Conservation (phyloP, 2,329 filamentous ascomycete genomes). For the Xylariaceae sp. region DNA sequence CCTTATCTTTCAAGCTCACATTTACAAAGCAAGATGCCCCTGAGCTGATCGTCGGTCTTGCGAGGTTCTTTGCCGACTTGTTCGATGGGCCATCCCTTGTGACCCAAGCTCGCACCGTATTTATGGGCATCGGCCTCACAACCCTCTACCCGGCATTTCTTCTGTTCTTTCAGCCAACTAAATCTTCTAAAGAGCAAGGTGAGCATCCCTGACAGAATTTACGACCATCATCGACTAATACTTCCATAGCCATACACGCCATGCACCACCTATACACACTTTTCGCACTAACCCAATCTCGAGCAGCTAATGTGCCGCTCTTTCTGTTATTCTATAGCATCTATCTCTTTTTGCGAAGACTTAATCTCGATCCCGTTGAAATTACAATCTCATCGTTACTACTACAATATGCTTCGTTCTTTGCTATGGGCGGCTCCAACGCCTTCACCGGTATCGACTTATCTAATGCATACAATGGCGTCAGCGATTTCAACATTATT, state of each 20-base stretch:
- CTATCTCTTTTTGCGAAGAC: conserved; percentile 54
- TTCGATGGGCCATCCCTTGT: conserved; percentile 54
- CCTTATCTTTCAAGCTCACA: conserved; percentile 84
- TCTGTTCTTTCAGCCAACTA: conserved; percentile 38
- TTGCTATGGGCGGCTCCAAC: conserved; percentile 88
- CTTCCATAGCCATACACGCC: conserved; percentile 46
- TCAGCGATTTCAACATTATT: conserved; percentile 79
- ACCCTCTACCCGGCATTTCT: conserved; percentile 48
- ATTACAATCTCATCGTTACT: conserved; percentile 75
- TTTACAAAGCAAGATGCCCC: conserved; percentile 90
- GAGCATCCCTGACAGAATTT: conserved; percentile 6
- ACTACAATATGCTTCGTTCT: conserved; percentile 83
- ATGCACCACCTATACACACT: conserved; percentile 76
- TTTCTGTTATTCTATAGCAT: conserved; percentile 75
- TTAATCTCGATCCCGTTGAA: conserved; percentile 59
- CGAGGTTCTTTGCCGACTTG: conserved; percentile 47
- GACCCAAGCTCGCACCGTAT: conserved; percentile 55
- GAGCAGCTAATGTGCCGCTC: conserved; percentile 83
- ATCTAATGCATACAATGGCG: conserved; percentile 92
- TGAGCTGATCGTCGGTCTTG: conserved; percentile 69
- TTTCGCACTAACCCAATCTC: conserved; percentile 85
- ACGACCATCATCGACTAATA: background rate
- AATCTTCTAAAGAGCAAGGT: conserved; percentile 38
- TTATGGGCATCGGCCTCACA: conserved; percentile 52
- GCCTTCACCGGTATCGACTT: conserved; percentile 95